Base-by-base conservation (phyloP, 108 stramenopile species). In the Fragilariopsis cylindrus region DNA sequence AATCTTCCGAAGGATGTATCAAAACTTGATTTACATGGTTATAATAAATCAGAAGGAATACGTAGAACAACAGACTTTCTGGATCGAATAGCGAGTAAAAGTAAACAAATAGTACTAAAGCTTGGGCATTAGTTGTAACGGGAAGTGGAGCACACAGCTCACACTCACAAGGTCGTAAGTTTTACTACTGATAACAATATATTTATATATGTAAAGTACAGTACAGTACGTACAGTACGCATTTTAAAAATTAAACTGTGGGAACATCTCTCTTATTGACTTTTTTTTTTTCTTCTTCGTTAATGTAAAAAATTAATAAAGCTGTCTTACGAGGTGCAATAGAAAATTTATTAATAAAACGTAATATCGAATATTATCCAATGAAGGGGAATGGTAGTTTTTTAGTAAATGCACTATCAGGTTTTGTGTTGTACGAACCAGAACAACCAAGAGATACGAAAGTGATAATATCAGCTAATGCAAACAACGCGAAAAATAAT, bases 381-480 rank as follows among this genome's bases (percentile, higher is more conserved):
- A 79, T 82, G 48, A 55, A 64, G 46, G 82, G 83, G 15, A 83
- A 75, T 48, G 89, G 89, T 16, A 75, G 67, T 18, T 87, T 90
- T 71, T 71, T 49, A 56, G 83, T 90, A 18, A 78, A 87, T 71
- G 87, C 82, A n/a, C n/a, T 81, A 44, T 84, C 83, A 9, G 89
- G 89, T 41, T 52, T 74, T 65, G 85, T 84, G 5, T 76, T 90
- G 64, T 84, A 80, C 49, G 81, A 73, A 43, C 79, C 70, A 47
- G 64, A 56, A 2, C 60, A 63, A 47, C 79, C 73, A 56, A 40
- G 4, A 21, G 79, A 75, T 66, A 53, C 73, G 5, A 80, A 80
- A 48, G 64, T 80, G 7, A 47, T 80, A 5, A 3, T 75, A 1
- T 56, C 60, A 19, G 18, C 69, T 3, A 49, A 58, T 13, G 48